Base-by-base conservation (phyloP, 257 asterid genomes). In the Rubia yunnanensis region DNA sequence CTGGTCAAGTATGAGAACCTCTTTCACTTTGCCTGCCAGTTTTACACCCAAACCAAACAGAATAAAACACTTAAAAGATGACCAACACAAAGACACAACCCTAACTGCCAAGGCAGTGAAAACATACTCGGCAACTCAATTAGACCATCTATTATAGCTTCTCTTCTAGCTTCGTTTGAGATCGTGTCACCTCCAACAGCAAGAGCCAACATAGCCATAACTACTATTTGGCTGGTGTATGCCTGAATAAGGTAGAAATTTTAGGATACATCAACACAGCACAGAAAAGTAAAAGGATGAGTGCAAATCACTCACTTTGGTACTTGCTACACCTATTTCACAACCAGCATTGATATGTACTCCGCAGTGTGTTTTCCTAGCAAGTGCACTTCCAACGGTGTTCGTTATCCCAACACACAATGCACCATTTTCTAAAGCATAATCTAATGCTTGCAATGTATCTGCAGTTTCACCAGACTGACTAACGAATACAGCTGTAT, bases 401-500 rank as follows among this genome's bases (percentile, higher is more conserved):
- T 92, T 92, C 10, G 99, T 92, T 77, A 92, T 92, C 69, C 99
- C 99, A 78, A 92, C 97, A 72, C 99, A 92, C 66, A 92, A 70
- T 11, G 99, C 97, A 30, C 95, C 97, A 27, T 92, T 87, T 84
- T 87, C 94, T 76, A 87, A 78, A 52, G 99, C 97, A 84, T 92
- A 92, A 65, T 92, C 92, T 64, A 92, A 78, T 28, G 99, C 99
- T 76, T 76, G 95, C 80, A 89, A 78, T 15, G 99, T 89, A 77
- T 89, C 99, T 20, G 99, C 96, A 67, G 99, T 92, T 84, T 92
- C 99, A 63, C 99, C 99, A 0, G 99, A 92, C 76, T 89, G 99
- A 79, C 99, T 92, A 75, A 92, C 97, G 71, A 85, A 89, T 36
- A 92, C 91, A 64, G 94, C 81, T 39, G 99, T 89, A 76, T 92